Evolutionary conservation across 257 asterid genomes (phyloP), one percentile per base, ranked within the genome.

Genomic region (Lycium ferocissimum): DNA sequence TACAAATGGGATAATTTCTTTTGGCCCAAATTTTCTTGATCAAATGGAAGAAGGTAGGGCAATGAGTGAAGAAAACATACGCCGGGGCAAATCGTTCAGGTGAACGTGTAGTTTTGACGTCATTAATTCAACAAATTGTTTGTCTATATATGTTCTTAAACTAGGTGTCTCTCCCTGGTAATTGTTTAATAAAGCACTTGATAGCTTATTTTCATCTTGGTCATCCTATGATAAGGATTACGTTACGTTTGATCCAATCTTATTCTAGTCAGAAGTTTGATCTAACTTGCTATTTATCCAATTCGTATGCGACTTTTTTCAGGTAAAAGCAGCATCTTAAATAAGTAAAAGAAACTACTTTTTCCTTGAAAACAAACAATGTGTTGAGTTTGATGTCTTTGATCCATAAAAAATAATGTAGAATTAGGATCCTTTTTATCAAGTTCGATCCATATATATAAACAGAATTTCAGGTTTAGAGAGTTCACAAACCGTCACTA

Each of bases 261-360:
- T 40, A 71, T 71, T 71, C 51, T 40, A 40, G 56, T 40, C 4
- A 40, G 79, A 9, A 40, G 56, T 72, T 26, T 45, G 18, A 45
- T 72, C 58, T n/a, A 72, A 10, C 57, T 71, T 73, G 58, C 61
- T 75, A 22, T 75, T 75, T 51, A 12, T 49, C 81, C 81, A 49
- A 49, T 33, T 66, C 33, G 47, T 33, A 12, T 7, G 43, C 47
- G 5, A 33, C 73, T n/a, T 66, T 5, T 66, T 4, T 33, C 40
- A 12, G 45, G 47, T 26, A 10, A 63, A 22, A 65, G 26, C 40
- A 22, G 6, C 4, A 11, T 66, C 20, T 65, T 14, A 26, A 65
- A 20, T 3, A 9, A 63, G 71, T 33, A 6, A 5, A 35, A 66
- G 9, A 6, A 66, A 66, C 47, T 14, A 2, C 45, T 63, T 3